Percentiles rank a stretch among this genome's conserved stretches.
Conservation (phyloP, 1,284 basidiomycete species). For the Puccinia novopanici region DNA sequence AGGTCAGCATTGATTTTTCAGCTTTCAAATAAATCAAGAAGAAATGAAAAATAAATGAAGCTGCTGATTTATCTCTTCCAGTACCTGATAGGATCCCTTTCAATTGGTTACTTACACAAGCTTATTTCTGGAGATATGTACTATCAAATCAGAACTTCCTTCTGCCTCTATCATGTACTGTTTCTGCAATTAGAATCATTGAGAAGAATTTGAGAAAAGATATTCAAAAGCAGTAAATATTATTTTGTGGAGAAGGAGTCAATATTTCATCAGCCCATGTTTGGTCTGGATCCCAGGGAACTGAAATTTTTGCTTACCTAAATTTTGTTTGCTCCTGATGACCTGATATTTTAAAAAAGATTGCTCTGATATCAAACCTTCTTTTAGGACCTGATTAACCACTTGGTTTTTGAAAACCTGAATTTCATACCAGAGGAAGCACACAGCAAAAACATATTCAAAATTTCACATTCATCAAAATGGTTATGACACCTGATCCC, state of each 20-base stretch:
- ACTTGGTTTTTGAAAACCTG: neutral
- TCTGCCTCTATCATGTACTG: neutral
- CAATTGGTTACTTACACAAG: constrained; percentile 7
- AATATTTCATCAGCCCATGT: neutral
- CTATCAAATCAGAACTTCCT: neutral
- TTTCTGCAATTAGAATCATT: neutral
- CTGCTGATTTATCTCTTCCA: too few relatives aligned
- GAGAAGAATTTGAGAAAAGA: neutral
- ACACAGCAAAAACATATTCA: neutral
- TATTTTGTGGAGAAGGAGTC: neutral
- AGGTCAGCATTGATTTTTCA: constrained; percentile 3
- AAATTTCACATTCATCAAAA: constrained; percentile 5
- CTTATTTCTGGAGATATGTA: neutral
- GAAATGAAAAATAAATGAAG: too few relatives aligned
- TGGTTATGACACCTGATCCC: too few relatives aligned
- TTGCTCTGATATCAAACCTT: neutral
- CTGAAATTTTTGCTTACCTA: neutral
- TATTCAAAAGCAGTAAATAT: neutral
- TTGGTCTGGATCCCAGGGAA: neutral
- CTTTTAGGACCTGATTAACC: constrained; percentile 17
- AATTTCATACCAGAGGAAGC: neutral
- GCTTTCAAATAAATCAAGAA: too few relatives aligned
- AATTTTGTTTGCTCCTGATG: neutral
- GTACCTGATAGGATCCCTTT: too few relatives aligned
- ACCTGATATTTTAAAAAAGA: neutral